phyloP scores from a whole-genome alignment of 2,329 filamentous ascomycete genomes.

The Ascocoryne sarcoides region DNA sequence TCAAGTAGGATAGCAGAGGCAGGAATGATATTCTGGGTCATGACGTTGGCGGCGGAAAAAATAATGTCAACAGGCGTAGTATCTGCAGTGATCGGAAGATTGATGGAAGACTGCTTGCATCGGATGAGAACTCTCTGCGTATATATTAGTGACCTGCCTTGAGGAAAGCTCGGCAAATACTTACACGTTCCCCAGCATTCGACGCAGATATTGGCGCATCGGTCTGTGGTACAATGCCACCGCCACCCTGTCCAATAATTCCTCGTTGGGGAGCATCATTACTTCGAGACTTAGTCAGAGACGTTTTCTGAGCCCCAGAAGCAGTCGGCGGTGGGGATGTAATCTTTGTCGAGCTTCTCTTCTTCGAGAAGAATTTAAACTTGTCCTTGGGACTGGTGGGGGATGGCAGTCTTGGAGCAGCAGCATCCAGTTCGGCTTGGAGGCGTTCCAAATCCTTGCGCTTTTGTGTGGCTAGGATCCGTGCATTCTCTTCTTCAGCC shows the following conservation, averaged over 20 bases:
- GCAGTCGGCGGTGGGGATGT: conserved; percentile 10
- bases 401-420: conserved; percentile 8
- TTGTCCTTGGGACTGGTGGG: conserved; percentile 20
- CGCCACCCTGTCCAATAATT: conserved; percentile 24
- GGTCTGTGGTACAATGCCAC: conserved; percentile 40
- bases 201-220: conserved; percentile 76
- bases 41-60: conserved; percentile 51
- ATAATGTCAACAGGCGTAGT: conserved; percentile 71
- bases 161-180: conserved; percentile 26
- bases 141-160: conserved; percentile 23
- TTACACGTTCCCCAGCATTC: conserved; percentile 69
- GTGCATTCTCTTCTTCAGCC: conserved; percentile 18
- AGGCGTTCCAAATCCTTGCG: conserved; percentile 27
- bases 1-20: conserved; percentile 66
- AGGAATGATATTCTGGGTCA: conserved; percentile 56
- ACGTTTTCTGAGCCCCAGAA: conserved; percentile 5
- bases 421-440: conserved; percentile 26
- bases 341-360: conserved; percentile 13
- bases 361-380: conserved; percentile 25
- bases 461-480: conserved; percentile 25
- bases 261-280: conserved; percentile 8
- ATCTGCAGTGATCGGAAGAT: conserved; percentile 62
- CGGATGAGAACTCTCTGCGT: conserved; percentile 59
- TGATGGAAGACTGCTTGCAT: conserved; percentile 60
- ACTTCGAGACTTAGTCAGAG: conserved; percentile 5